These are phyloP conservation scores for Blastobotrys peoriensis DNA, from an alignment of 805 yeast genomes.

Conservation along the genomic window DNA sequence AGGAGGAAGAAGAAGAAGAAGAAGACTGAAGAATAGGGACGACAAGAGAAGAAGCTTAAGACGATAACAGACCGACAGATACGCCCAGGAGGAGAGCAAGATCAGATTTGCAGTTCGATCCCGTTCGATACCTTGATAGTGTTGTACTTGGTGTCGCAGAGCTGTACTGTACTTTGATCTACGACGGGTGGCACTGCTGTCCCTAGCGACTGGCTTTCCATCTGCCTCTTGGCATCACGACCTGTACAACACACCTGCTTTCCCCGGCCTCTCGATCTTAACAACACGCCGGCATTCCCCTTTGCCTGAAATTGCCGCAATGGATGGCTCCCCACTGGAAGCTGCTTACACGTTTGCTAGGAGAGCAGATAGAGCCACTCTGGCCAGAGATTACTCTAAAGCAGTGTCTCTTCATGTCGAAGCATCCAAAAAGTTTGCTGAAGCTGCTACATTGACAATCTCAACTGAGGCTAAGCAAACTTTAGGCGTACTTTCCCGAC, in stretches of 20 bases:
- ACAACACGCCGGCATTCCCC: no score
- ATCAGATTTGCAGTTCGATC: no score
- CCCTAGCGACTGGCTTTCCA: neutral
- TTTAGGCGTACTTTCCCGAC: conserved; percentile 27
- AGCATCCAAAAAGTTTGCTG: conserved; percentile 33
- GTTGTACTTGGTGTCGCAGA: neutral
- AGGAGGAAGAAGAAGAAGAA: neutral
- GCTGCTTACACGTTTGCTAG: conserved; percentile 44
- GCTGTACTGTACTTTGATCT: neutral
- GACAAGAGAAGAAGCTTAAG: no score
- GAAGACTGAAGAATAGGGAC: no score
- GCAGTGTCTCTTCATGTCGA: conserved; percentile 37
- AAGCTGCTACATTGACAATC: conserved; percentile 21
- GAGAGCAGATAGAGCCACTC: conserved; percentile 45
- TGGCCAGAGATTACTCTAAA: conserved; percentile 37
- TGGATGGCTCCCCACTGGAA: conserved; percentile 20
- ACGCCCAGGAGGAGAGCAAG: no score
- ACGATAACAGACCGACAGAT: no score
- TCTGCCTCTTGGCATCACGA: no score
- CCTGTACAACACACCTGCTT: no score
- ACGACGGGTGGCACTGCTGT: neutral
- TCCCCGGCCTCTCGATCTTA: no score
- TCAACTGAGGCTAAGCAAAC: conserved; percentile 24
- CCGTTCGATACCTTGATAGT: no score
- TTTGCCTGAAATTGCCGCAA: no score